Percentiles rank a stretch among this genome's conserved stretches.
Conservation (phyloP, 768 basidiomycete genomes). For the Naganishia onofrii region DNA sequence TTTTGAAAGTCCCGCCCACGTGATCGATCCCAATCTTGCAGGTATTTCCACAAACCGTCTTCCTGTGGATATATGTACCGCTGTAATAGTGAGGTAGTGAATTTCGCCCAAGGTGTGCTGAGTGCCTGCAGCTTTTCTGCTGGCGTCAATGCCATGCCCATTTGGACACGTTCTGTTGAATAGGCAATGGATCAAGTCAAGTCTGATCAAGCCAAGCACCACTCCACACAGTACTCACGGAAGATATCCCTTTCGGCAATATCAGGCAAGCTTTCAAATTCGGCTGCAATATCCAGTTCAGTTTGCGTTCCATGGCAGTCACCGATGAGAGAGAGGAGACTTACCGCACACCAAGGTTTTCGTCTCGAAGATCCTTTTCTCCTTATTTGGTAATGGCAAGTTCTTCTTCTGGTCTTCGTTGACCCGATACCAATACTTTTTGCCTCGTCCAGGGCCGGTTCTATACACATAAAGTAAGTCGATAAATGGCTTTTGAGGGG, state of each 20-base stretch:
- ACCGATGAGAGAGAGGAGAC: not conserved
- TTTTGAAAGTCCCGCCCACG: conserved; percentile 23
- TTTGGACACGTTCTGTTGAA: conserved; percentile 28
- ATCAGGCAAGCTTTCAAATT: conserved; percentile 29
- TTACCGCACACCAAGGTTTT: conserved; percentile 25
- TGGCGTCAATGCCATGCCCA: conserved; percentile 28
- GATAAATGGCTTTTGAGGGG: not conserved
- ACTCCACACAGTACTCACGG: conserved; percentile 18
- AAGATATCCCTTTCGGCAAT: conserved; percentile 31
- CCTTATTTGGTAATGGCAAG: conserved; percentile 16
- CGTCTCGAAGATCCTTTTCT: conserved; percentile 20
- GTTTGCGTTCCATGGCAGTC: no score
- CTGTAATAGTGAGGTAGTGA: conserved; percentile 10
- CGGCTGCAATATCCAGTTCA: conserved; percentile 2
- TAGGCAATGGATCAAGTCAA: not conserved
- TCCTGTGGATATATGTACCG: conserved; percentile 15
- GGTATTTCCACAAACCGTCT: conserved; percentile 1
- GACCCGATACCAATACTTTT: conserved; percentile 26
- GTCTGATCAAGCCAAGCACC: not conserved
- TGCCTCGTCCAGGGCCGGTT: conserved; percentile 26
- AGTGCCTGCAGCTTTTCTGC: conserved; percentile 32
- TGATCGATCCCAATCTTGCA: conserved; percentile 23
- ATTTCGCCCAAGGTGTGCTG: conserved; percentile 16
- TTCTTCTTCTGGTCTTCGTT: conserved; percentile 8
- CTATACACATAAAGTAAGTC: not conserved